Base-by-base conservation (phyloP, 2,329 filamentous ascomycete species). In the Fusarium nematophilum region DNA sequence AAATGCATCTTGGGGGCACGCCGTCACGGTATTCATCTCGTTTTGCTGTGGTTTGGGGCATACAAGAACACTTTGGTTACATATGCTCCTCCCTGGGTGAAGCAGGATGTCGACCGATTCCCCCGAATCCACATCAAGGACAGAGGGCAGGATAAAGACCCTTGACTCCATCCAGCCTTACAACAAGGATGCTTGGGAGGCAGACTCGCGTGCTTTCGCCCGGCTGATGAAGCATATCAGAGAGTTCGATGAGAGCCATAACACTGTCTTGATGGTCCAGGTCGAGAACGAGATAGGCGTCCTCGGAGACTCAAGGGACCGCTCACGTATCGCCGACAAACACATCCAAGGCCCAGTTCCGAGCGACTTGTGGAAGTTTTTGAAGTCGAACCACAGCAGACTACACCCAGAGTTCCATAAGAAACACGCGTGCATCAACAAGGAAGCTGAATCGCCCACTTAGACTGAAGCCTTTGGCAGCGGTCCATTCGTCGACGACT, bases 41-140 rank as follows among this genome's bases (percentile, higher is more conserved):
- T 48, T 13, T 13, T 48, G 14, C 44, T 48, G 11, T 48, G 33
- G 44, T 48, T 48, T 29, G 44, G 44, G 3, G 14, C 44, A 4
- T 38, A 18, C 13, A 48, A 48, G 25, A 48, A 48, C 10, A n/a
- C n/a, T n/a, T n/a, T n/a, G n/a, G 33, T 15, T 27, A 27, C 33
- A 4, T 48, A 48, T 13, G 33, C 27, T 5, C 44, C 44, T 8
- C 5, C 5, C 2, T 48, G 44, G 44, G 44, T 48, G 4, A 48
- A 38, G 31, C 7, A 6, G 15, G 44, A 48, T 15, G 10, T 18
- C 6, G 14, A 27, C 3, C 21, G 34, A 21, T 48, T 48, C 26
- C 25, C 44, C n/a, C 44, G 44, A 8, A n/a, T 39, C 8, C 44
- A 38, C 11, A 10, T 29, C n/a, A n/a, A n/a, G n/a, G n/a, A n/a